Percentiles rank a stretch among this genome's conserved stretches.
phyloP scores from a whole-genome alignment of 768 basidiomycete genomes.

The Amanita phalloides region DNA sequence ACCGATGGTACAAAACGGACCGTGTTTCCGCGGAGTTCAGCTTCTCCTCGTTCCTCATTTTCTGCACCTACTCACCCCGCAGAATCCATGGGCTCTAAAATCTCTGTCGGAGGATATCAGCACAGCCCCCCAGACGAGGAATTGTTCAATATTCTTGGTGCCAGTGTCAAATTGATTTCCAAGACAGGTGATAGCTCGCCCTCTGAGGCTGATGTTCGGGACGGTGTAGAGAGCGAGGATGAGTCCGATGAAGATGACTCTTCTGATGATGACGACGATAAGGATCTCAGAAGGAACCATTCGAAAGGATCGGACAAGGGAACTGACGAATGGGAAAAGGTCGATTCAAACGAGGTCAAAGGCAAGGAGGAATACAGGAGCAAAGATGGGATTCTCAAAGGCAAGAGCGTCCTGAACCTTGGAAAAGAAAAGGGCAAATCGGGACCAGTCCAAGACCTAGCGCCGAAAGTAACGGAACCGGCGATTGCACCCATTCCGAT shows the following conservation, averaged over 20 bases:
- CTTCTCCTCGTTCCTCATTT: not conserved
- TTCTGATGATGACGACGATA: conserved; percentile 2
- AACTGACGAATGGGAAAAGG: conserved; percentile 7
- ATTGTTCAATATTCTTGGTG: conserved; percentile 31
- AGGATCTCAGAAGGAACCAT: not conserved
- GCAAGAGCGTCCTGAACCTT: conserved; percentile 6
- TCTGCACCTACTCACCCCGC: not conserved
- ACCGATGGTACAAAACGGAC: not conserved
- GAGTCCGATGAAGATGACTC: conserved; percentile 11
- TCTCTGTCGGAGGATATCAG: conserved; percentile 1
- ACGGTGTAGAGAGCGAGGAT: conserved; percentile 16
- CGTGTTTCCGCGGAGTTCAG: not conserved
- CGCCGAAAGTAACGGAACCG: conserved; percentile 1
- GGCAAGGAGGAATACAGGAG: conserved; percentile 2
- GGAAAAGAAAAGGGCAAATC: conserved; percentile 8
- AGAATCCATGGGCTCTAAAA: not conserved
- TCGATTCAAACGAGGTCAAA: conserved; percentile 3
- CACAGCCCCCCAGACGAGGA: conserved; percentile 29
- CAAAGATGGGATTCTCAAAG: conserved; percentile 3
- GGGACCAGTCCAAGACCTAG: not conserved
- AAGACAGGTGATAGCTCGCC: conserved; percentile 23
- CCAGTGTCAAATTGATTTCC: conserved; percentile 29
- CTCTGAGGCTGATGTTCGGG: conserved; percentile 10
- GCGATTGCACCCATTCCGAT: conserved; percentile 46
- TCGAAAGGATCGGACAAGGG: not conserved